These are phyloP conservation scores for Comarum palustre DNA, from an alignment of 306 rosid genomes.

Conservation along the genomic window DNA sequence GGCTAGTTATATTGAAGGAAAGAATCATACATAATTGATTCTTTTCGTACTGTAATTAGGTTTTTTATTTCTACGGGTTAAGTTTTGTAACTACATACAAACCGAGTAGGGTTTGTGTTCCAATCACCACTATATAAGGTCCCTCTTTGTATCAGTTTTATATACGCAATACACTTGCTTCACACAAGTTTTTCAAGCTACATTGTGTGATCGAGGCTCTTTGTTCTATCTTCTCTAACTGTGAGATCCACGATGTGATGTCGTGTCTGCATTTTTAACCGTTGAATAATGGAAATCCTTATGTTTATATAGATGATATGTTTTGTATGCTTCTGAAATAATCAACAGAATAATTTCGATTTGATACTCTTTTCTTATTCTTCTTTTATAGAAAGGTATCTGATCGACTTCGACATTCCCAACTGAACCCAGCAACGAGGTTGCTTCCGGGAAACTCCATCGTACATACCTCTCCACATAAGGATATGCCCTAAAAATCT, in stretches of 20 bases:
- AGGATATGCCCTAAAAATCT: not conserved
- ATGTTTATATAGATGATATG: no score
- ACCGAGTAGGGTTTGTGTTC: no score
- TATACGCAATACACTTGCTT: no score
- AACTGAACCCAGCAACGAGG: not conserved
- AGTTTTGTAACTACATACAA: no score
- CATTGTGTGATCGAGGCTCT: not conserved
- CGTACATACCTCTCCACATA: not conserved
- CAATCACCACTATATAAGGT: no score
- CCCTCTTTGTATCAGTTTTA: no score
- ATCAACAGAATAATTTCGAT: not conserved
- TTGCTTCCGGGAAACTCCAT: not conserved
- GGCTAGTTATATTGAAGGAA: no score
- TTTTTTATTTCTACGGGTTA: no score
- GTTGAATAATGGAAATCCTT: not conserved
- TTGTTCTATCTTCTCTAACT: not conserved
- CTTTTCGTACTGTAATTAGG: no score
- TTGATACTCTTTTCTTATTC: not conserved
- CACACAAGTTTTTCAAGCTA: not conserved
- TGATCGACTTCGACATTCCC: not conserved
- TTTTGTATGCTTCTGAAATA: not conserved
- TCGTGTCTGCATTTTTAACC: not conserved
- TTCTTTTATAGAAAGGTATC: not conserved
- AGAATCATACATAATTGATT: no score
- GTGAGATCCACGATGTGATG: not conserved